A percentile compares a stretch with the other conserved stretches of the same genome.
phyloP scores from a whole-genome alignment of 345 rosid species.

The Erucastrum elatum region DNA sequence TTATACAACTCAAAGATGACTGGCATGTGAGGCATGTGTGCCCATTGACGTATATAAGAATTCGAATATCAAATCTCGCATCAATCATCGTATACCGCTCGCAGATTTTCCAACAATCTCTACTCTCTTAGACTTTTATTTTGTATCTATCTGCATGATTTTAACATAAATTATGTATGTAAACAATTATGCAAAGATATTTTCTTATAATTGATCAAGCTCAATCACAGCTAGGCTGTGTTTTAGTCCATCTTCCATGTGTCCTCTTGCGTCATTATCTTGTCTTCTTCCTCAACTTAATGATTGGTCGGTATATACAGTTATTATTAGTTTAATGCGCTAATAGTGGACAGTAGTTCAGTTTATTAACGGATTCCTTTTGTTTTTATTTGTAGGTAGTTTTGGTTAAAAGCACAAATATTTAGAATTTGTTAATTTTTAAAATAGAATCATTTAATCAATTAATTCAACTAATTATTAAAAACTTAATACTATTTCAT shows the following conservation, averaged over 20 bases:
- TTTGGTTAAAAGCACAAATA: no score
- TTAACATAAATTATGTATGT: neutral
- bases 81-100: constrained; percentile 38
- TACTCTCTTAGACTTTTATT: constrained; percentile 26
- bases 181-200: neutral
- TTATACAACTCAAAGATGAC: constrained; percentile 12
- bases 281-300: neutral
- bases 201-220: neutral
- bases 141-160: constrained; percentile 17
- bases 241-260: neutral
- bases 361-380: no score
- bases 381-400: no score
- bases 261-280: neutral
- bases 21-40: constrained; percentile 42
- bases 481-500: no score
- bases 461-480: no score
- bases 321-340: neutral
- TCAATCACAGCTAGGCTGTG: neutral
- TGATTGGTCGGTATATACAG: neutral
- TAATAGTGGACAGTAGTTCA: no score
- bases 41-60: constrained; percentile 26
- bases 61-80: constrained; percentile 19
- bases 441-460: no score
- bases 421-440: no score
- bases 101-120: constrained; percentile 31